Evolutionary conservation across 2,329 filamentous ascomycete species (phyloP).

Genomic region (Xylariaceae sp.): DNA sequence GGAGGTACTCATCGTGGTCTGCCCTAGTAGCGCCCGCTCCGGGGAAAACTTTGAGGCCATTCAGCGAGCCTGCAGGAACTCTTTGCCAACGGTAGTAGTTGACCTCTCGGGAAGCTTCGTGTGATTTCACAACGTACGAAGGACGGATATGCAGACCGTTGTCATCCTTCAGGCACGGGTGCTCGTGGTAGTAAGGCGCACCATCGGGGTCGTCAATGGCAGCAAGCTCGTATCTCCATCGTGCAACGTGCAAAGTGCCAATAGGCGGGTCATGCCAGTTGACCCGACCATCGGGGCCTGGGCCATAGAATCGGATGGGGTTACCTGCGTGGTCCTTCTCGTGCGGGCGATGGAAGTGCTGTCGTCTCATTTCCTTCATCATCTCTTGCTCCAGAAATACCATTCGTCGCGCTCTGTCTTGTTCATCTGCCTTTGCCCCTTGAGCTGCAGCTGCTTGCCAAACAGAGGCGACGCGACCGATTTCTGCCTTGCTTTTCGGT

Average conservation of each 20-base stretch:
- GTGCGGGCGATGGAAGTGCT: not conserved
- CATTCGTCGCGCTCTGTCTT: too few relatives aligned
- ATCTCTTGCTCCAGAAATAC: too few relatives aligned
- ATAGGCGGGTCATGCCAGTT: slow-evolving; percentile 3
- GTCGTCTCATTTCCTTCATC: not conserved
- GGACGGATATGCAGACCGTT: slow-evolving; percentile 6
- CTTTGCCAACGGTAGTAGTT: slow-evolving; percentile 11
- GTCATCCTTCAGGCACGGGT: not conserved
- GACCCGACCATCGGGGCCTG: slow-evolving; percentile 9
- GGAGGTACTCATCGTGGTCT: slow-evolving; percentile 9
- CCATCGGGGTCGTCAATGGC: slow-evolving; percentile 1
- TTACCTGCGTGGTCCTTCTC: not conserved
- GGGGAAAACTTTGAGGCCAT: slow-evolving; percentile 1
- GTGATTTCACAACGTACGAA: slow-evolving; percentile 4
- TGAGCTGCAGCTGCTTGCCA: too few relatives aligned
- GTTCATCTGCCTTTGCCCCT: too few relatives aligned
- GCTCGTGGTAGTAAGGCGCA: slow-evolving; percentile 3
- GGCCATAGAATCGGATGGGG: slow-evolving; percentile 11
- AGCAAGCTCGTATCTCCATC: slow-evolving; percentile 8
- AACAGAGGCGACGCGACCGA: too few relatives aligned
- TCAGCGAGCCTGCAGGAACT: slow-evolving; percentile 3
- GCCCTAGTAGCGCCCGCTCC: not conserved
- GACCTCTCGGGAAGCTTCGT: slow-evolving; percentile 4
- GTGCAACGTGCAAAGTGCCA: slow-evolving; percentile 11
- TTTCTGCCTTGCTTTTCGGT: too few relatives aligned